Evolutionary conservation across 2,329 filamentous ascomycete species (phyloP).

Genomic region (Penicillium sp.): DNA sequence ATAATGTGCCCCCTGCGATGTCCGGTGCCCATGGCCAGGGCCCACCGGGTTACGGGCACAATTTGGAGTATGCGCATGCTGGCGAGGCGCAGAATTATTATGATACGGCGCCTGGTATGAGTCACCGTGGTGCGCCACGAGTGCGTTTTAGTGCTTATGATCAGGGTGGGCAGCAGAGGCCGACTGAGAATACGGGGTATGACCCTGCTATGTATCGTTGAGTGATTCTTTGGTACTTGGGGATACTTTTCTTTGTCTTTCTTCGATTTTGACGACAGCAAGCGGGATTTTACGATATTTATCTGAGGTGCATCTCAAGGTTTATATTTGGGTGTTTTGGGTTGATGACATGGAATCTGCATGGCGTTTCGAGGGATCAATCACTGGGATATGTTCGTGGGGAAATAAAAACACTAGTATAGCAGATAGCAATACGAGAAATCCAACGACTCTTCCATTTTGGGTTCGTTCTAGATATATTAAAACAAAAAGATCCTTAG

Average conservation of each 20-base stretch:
- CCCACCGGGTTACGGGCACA: conserved; percentile 1
- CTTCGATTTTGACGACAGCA: neutral
- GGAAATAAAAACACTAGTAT: neutral
- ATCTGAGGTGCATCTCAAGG: neutral
- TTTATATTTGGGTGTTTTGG: neutral
- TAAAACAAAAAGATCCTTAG: conserved; percentile 8
- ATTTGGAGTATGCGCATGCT: conserved; percentile 19
- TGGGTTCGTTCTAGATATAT: conserved; percentile 10
- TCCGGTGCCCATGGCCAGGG: neutral
- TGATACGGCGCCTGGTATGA: conserved; percentile 19
- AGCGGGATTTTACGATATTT: neutral
- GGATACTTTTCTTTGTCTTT: neutral
- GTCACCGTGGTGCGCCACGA: conserved; percentile 13
- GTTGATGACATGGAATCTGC: neutral
- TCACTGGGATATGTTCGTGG: conserved; percentile 1
- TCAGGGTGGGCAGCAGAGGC: conserved; percentile 18
- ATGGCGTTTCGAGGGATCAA: conserved; percentile 2
- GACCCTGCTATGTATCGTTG: conserved; percentile 28
- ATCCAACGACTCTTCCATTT: conserved; percentile 7
- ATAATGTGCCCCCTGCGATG: conserved; percentile 6
- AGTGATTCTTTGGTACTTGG: conserved; percentile 1
- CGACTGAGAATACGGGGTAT: conserved; percentile 29
- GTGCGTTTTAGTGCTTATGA: conserved; percentile 20
- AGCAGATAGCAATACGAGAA: neutral
- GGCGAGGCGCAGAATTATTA: conserved; percentile 25